phyloP scores from a whole-genome alignment of 768 basidiomycete genomes.

The Lactarius akahatsu region DNA sequence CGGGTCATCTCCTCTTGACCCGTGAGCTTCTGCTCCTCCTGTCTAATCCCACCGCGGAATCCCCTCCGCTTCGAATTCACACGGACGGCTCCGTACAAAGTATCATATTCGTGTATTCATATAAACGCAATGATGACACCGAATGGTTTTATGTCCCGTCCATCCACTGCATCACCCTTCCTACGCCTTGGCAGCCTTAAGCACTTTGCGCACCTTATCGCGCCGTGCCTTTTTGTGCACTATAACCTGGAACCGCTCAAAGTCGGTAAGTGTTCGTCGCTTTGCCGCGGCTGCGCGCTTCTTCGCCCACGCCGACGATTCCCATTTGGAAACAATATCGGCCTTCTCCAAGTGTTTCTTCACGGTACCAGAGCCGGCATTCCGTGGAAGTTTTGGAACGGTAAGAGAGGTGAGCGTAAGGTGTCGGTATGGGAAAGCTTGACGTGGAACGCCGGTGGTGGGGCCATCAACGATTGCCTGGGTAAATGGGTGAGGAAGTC shows the following conservation, averaged over 20 bases:
- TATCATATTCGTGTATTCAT: constrained; percentile 18
- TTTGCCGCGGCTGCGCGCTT: constrained; percentile 73
- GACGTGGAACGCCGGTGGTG: constrained; percentile 86
- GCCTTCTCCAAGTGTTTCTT: constrained; percentile 89
- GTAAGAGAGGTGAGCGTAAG: constrained; percentile 86
- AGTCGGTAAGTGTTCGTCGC: constrained; percentile 81
- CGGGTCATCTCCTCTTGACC: too few relatives aligned
- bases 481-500: neutral
- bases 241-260: constrained; percentile 87
- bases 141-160: neutral
- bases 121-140: constrained; percentile 1
- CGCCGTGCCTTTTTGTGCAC: constrained; percentile 85
- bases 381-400: constrained; percentile 83
- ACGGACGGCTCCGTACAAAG: too few relatives aligned
- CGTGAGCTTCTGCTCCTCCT: too few relatives aligned
- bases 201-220: constrained; percentile 69
- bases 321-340: constrained; percentile 84
- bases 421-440: constrained; percentile 88
- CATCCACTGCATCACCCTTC: neutral
- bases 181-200: constrained; percentile 59
- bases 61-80: too few relatives aligned
- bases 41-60: too few relatives aligned
- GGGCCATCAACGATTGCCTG: constrained; percentile 98
- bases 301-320: constrained; percentile 83
- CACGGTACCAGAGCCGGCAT: constrained; percentile 75